phyloP scores from a whole-genome alignment of 2,329 filamentous ascomycete species.

The Colletotrichum sp. region DNA sequence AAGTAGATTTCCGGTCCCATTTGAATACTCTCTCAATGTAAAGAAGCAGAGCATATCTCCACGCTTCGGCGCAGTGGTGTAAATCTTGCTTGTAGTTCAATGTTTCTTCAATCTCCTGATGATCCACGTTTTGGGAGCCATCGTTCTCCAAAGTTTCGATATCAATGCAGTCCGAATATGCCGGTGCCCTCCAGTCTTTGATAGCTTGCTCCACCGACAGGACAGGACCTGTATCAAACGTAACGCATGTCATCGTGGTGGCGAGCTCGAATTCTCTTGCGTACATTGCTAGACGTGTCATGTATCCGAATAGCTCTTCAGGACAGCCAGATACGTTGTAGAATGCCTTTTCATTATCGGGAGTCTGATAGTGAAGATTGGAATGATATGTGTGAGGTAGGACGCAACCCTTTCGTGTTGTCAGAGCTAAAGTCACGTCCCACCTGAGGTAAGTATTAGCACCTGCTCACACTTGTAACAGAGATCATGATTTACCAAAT shows the following conservation, averaged over 20 bases:
- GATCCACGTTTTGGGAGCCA: not conserved
- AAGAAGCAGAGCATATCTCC: constrained; percentile 34
- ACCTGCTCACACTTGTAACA: not conserved
- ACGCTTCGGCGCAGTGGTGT: constrained; percentile 38
- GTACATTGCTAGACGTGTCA: constrained; percentile 32
- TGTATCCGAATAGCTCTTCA: constrained; percentile 26
- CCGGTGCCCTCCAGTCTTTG: constrained; percentile 22
- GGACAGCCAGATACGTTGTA: constrained; percentile 38
- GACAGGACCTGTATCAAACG: constrained; percentile 27
- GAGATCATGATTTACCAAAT: constrained; percentile 23
- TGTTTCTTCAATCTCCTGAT: not conserved
- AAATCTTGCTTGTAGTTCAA: constrained; percentile 27
- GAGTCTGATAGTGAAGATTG: constrained; percentile 19
- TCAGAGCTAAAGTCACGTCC: constrained; percentile 37
- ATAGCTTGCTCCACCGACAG: constrained; percentile 25
- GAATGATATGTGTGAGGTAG: constrained; percentile 21
- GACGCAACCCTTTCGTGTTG: constrained; percentile 31
- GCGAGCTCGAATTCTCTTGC: constrained; percentile 32
- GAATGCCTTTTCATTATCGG: constrained; percentile 29
- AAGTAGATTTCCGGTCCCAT: constrained; percentile 10
- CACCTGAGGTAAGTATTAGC: constrained; percentile 25
- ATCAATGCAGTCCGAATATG: not conserved
- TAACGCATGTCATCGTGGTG: constrained; percentile 32
- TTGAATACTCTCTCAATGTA: constrained; percentile 36
- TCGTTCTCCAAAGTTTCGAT: not conserved